Conservation (phyloP, 2,329 filamentous ascomycete species). For the Diaporthe longicolla region DNA sequence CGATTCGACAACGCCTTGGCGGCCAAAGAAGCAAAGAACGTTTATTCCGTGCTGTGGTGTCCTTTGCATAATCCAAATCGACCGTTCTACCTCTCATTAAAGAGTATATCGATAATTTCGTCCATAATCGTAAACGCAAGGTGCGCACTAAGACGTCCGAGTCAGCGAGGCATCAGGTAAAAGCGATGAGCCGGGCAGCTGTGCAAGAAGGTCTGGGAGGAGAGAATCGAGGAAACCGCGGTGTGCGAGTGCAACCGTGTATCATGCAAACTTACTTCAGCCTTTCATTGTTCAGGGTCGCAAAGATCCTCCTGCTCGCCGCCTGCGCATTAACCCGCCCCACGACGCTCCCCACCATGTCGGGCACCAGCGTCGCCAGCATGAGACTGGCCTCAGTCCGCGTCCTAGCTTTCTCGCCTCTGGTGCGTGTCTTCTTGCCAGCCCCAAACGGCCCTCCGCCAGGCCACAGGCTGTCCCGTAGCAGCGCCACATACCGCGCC, state of each 20-base stretch:
- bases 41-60: constrained; percentile 10
- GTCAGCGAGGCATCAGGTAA: constrained; percentile 9
- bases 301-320: constrained; percentile 89
- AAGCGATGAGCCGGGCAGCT: background rate
- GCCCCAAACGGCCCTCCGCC: constrained; percentile 61
- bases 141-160: constrained; percentile 66
- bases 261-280: constrained; percentile 78
- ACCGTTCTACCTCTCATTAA: constrained; percentile 58
- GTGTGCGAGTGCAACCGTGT: background rate
- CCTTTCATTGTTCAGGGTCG: constrained; percentile 89
- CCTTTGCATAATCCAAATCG: constrained; percentile 12
- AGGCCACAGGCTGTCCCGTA: constrained; percentile 88
- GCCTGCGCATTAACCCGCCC: constrained; percentile 92
- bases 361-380: constrained; percentile 89
- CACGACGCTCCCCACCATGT: constrained; percentile 93
- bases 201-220: background rate
- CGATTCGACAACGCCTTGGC: background rate
- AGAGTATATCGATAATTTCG: constrained; percentile 76
- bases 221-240: background rate
- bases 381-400: constrained; percentile 90
- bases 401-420: constrained; percentile 82
- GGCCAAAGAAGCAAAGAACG: background rate
- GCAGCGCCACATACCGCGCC: constrained; percentile 78
- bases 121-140: constrained; percentile 80
- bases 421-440: constrained; percentile 70